phyloP scores from a whole-genome alignment of 352 stramenopile genomes.

The Phytophthora aleatoria region DNA sequence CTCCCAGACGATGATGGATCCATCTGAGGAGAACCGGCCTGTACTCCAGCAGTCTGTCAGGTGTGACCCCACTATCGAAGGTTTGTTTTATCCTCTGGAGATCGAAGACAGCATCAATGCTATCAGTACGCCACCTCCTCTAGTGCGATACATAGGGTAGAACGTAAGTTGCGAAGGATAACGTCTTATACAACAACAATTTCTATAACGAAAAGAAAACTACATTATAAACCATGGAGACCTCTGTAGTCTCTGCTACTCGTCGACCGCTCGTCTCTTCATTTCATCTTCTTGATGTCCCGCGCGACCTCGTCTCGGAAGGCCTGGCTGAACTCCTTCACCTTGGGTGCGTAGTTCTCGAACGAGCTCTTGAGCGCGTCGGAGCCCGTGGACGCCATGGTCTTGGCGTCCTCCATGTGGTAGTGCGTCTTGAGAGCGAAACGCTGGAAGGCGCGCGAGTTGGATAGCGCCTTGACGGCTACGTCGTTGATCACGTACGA shows the following conservation, averaged over 20 bases:
- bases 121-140: neutral
- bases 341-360: constrained; percentile 67
- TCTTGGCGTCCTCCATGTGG: constrained; percentile 83
- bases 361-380: constrained; percentile 54
- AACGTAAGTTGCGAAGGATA: no score
- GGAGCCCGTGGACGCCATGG: constrained; percentile 54
- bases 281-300: constrained; percentile 83
- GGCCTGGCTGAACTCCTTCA: constrained; percentile 74
- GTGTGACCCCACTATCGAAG: constrained; percentile 1
- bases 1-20: constrained; percentile 14
- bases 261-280: neutral
- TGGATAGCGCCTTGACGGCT: constrained; percentile 81
- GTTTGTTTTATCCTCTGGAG: neutral
- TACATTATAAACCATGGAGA: neutral
- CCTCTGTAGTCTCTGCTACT: neutral
- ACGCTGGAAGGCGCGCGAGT: constrained; percentile 83
- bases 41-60: neutral
- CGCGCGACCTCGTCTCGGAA: constrained; percentile 77
- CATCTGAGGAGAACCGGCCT: constrained; percentile 4
- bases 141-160: neutral
- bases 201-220: neutral
- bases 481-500: constrained; percentile 87
- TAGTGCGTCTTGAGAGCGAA: constrained; percentile 89
- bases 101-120: neutral
- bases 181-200: neutral